Evolutionary conservation across 2,329 filamentous ascomycete genomes (phyloP).

Genomic region (Aspergillus awamori): DNA sequence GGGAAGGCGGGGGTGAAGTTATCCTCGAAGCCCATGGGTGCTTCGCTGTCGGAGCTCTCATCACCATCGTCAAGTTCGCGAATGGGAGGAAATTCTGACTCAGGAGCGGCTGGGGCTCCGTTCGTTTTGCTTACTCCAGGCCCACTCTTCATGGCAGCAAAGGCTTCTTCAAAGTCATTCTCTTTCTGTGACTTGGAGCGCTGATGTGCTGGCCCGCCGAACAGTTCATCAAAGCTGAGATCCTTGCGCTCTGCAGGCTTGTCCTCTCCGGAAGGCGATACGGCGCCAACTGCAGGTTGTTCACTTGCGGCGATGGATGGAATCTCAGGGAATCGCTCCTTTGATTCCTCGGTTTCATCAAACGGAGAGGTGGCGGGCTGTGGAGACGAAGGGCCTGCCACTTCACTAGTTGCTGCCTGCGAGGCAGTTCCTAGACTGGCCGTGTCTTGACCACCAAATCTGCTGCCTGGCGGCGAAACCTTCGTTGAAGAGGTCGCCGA

Average conservation of each 20-base stretch:
- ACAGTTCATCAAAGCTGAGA: conserved; percentile 50
- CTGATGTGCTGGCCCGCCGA: conserved; percentile 47
- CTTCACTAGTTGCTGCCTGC: conserved; percentile 38
- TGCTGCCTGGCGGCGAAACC: conserved; percentile 71
- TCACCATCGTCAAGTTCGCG: conserved; percentile 81
- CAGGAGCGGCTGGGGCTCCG: conserved; percentile 30
- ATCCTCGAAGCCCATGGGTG: conserved; percentile 75
- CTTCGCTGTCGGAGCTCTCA: conserved; percentile 71
- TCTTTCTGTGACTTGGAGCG: conserved; percentile 50
- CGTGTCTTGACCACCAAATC: conserved; percentile 58
- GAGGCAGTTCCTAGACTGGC: conserved; percentile 50
- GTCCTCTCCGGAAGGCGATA: conserved; percentile 44
- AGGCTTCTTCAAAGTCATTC: conserved; percentile 52
- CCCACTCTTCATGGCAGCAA: conserved; percentile 51
- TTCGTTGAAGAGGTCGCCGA: conserved; percentile 77
- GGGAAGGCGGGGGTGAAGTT: conserved; percentile 74
- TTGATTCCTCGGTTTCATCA: conserved; percentile 32
- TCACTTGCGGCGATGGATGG: conserved; percentile 19
- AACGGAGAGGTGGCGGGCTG: conserved; percentile 34
- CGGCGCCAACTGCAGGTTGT: conserved; percentile 43
- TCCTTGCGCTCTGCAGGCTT: conserved; percentile 36
- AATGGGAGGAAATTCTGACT: conserved; percentile 87
- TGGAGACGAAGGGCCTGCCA: conserved; percentile 32
- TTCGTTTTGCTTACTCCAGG: conserved; percentile 48
- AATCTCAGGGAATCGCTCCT: conserved; percentile 26